Evolutionary conservation across 495 filamentous ascomycete species (phyloP), one percentile per base, ranked within the genome.

Genomic region (Podospora didyma): DNA sequence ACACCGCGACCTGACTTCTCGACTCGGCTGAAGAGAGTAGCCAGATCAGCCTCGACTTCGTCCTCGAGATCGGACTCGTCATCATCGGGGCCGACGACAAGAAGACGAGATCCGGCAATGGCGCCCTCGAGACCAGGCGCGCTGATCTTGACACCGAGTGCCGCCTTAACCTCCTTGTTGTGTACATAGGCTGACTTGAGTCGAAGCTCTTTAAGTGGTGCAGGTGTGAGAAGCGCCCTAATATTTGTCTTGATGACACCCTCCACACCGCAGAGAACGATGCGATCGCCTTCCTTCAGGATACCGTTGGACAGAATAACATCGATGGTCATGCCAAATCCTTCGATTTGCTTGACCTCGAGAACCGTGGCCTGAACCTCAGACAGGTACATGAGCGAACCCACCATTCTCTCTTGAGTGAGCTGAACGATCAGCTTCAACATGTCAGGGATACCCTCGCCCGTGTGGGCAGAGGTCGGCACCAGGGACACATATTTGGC

Each of bases 361-460:
- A 99, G 84, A 44, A 99, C 93, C 6, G 95, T 99, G 72, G 89
- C 93, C 74, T 99, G 92, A 23, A 99, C 90, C 74, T 97, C 92
- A 11, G 92, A 94, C 45, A 97, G 81, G 71, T 97, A 99, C 95
- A 99, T 99, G 60, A 99, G 82, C 49, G 89, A 87, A 67, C 87
- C 93, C 52, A 92, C 96, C 95, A 99, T 97, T 56, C 95, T 86
- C 78, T 99, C 92, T 73, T 99, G 95, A 1, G 90, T 95, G 49
- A 99, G 76, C 56, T 86, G 84, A 23, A 96, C 78, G 66, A 99
- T 86, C 47, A 99, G 84, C 81, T 96, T 97, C 60, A 99, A 75
- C 93, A 99, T 96, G 72, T 99, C 95, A 23, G 95, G 95, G 62
- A 99, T 92, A 82, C 95, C 95, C 76, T 99, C 95, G 59, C 95